Evolutionary conservation across 495 filamentous ascomycete species (phyloP).

Genomic region (Aspergillus bertholletiae): DNA sequence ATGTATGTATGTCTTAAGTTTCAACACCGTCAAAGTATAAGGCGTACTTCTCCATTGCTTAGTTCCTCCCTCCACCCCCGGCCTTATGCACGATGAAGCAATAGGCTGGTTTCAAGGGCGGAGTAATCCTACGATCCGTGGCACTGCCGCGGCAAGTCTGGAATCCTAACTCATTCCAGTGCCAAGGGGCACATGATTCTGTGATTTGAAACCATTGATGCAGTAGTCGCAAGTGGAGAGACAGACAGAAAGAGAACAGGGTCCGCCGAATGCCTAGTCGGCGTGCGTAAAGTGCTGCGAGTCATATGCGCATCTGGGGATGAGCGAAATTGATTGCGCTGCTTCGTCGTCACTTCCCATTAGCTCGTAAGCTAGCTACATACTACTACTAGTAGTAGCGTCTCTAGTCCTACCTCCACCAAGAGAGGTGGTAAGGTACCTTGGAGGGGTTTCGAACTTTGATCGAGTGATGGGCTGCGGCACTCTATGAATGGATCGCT

Average conservation of each 20-base stretch:
- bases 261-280: slow-evolving; percentile 1
- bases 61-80: background rate
- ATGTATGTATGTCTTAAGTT: slow-evolving; percentile 2
- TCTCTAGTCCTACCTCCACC: background rate
- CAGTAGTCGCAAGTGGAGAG: background rate
- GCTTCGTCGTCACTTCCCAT: background rate
- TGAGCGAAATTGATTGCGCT: background rate
- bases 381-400: no score
- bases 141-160: background rate
- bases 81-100: slow-evolving; percentile 3
- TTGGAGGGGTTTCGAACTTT: background rate
- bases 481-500: background rate
- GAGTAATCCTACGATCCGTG: slow-evolving; percentile 1
- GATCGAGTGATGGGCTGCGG: background rate
- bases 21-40: slow-evolving; percentile 7
- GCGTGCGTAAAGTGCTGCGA: slow-evolving; percentile 12
- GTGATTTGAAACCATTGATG: background rate
- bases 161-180: background rate
- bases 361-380: slow-evolving; percentile 6
- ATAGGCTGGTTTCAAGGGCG: background rate
- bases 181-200: background rate
- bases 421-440: background rate
- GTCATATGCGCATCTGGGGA: slow-evolving; percentile 7
- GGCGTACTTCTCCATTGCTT: background rate
- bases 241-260: no score